These are phyloP conservation scores for Aspergillus sclerotialis DNA, from an alignment of 2,329 filamentous ascomycete genomes.

Conservation along the genomic window DNA sequence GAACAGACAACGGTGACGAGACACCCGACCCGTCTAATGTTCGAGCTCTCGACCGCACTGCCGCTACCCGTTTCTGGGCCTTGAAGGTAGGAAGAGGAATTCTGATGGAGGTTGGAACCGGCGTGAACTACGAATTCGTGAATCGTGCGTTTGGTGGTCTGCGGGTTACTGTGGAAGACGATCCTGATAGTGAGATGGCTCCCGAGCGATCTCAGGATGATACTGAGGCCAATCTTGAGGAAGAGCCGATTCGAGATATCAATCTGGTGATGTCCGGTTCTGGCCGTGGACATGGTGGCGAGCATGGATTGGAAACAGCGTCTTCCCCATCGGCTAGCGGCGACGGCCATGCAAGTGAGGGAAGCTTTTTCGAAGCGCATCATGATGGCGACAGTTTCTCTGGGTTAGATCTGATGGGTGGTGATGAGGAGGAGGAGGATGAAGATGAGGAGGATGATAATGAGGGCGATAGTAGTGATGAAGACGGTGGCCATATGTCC, in stretches of 20 bases:
- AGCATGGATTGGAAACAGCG: neutral
- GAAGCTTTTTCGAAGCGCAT: conserved; percentile 4
- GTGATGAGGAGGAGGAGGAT: conserved; percentile 15
- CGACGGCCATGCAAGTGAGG: conserved; percentile 11
- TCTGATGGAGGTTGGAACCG: conserved; percentile 50
- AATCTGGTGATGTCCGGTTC: conserved; percentile 15
- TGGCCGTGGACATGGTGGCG: too few relatives aligned
- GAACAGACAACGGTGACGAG: conserved; percentile 12
- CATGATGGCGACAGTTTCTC: neutral
- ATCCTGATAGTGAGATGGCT: conserved; percentile 27
- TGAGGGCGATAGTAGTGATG: conserved; percentile 24
- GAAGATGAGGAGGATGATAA: conserved; percentile 21
- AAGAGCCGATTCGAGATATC: conserved; percentile 35
- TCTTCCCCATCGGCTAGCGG: conserved; percentile 4
- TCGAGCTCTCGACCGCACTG: conserved; percentile 25
- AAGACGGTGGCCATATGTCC: conserved; percentile 26
- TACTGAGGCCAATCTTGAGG: conserved; percentile 41
- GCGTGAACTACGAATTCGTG: conserved; percentile 50
- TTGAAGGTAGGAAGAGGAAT: conserved; percentile 53
- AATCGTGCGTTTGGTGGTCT: conserved; percentile 57
- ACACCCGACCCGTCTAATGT: conserved; percentile 17
- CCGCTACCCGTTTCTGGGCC: conserved; percentile 48
- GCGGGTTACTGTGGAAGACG: conserved; percentile 37
- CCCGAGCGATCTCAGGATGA: conserved; percentile 44
- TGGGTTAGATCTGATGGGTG: conserved; percentile 16